Evolutionary conservation across 805 yeast genomes (phyloP).

Genomic region (Candida berthetii): DNA sequence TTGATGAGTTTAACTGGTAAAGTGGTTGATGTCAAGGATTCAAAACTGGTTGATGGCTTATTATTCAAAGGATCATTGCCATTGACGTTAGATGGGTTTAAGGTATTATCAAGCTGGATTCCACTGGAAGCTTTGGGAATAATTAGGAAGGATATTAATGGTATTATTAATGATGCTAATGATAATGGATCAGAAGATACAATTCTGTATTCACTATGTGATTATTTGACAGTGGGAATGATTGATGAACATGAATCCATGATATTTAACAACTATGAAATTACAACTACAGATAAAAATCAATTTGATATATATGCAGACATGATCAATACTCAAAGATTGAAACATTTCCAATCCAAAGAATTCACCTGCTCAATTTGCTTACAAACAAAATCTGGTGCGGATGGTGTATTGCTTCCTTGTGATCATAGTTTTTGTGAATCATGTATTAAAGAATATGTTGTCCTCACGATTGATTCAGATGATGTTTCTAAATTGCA

Average conservation of each 20-base stretch:
- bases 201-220: conserved; percentile 37
- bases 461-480: conserved; percentile 30
- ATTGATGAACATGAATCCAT: conserved; percentile 1
- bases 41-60: background rate
- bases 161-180: conserved; percentile 27
- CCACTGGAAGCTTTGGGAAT: conserved; percentile 6
- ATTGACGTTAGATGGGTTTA: conserved; percentile 18
- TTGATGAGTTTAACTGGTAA: too few species aligned
- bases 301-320: conserved; percentile 9
- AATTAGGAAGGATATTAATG: conserved; percentile 14
- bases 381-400: conserved; percentile 42
- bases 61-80: conserved; percentile 18
- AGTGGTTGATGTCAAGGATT: too few species aligned
- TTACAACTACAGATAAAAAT: conserved; percentile 6
- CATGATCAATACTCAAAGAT: conserved; percentile 18
- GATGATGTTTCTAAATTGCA: conserved; percentile 48
- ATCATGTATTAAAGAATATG: conserved; percentile 37
- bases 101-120: conserved; percentile 27
- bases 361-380: conserved; percentile 55
- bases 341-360: conserved; percentile 22
- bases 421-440: conserved; percentile 48
- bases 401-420: conserved; percentile 24
- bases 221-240: conserved; percentile 25
- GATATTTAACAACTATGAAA: conserved; percentile 8
- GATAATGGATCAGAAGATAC: conserved; percentile 22